Percentiles rank a stretch among this genome's conserved stretches.
These are phyloP conservation scores for Petunia hybrid DNA, from an alignment of 305 asterid genomes.

Conservation along the genomic window DNA sequence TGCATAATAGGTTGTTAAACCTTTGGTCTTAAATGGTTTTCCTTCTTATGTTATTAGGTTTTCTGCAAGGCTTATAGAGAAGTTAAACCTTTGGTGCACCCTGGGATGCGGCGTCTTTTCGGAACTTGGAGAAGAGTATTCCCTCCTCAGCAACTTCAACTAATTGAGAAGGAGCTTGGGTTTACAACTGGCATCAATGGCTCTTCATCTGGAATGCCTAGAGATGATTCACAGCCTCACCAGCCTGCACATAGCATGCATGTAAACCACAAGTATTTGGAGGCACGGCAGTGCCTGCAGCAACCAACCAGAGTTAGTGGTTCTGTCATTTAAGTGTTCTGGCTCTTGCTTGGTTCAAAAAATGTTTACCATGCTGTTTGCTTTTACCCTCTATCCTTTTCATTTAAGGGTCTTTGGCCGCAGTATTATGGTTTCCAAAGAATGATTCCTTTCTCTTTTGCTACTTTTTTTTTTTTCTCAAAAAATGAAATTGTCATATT, in stretches of 20 bases:
- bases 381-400: not conserved
- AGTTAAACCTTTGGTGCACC: slow-evolving; percentile 79
- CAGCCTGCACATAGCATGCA: slow-evolving; percentile 91
- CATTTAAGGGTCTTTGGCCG: not conserved
- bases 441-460: not conserved
- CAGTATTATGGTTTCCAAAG: not conserved
- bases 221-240: slow-evolving; percentile 73
- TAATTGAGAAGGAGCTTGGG: slow-evolving; percentile 91
- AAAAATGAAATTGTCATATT: not conserved
- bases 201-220: slow-evolving; percentile 55
- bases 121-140: slow-evolving; percentile 98
- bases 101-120: slow-evolving; percentile 95
- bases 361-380: slow-evolving; percentile 11
- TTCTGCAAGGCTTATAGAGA: slow-evolving; percentile 90
- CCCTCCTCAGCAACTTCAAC: slow-evolving; percentile 77
- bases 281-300: slow-evolving; percentile 78
- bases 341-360: slow-evolving; percentile 22
- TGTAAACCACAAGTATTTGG: slow-evolving; percentile 95
- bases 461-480: not conserved
- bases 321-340: not conserved
- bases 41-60: slow-evolving; percentile 62
- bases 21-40: slow-evolving; percentile 11
- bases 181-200: slow-evolving; percentile 66
- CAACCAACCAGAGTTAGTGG: slow-evolving; percentile 74
- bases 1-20: not conserved